Base-by-base conservation (phyloP, 208 protist genomes). In the Leishmania arabica region DNA sequence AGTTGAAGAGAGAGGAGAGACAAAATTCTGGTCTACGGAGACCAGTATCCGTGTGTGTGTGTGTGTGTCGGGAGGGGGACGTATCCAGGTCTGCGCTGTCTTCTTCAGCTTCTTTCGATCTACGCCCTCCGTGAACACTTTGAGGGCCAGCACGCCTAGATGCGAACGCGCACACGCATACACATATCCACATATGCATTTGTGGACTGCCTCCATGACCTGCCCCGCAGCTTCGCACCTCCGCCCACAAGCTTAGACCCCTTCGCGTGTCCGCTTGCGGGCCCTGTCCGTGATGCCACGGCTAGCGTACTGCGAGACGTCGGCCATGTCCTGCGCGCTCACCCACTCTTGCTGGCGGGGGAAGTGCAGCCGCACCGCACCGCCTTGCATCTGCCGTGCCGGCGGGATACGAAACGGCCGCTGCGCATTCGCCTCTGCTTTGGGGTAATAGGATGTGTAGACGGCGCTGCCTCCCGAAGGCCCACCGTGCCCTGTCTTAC, bases 311-410 rank as follows among this genome's bases (percentile, higher is more conserved):
- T 92, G 82, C n/a, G 81, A 78, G 15, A 93, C n/a, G 45, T 83
- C 76, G 17, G 90, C 88, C 86, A 92, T 92, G 69, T 96, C 91
- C 81, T 83, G 80, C 62, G 85, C 79, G 53, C 72, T 77, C 34
- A 94, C 75, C 93, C 93, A 96, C 81, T 93, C 85, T 79, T 90
- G 75, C 27, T 85, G 79, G 17, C 79, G 79, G 7, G 90, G 90
- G 70, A 96, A 96, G 82, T 84, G 89, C 66, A 76, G 79, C 45
- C 89, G 85, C 73, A 88, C 84, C 71, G 86, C 80, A 24, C 83
- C 84, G 31, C 83, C 87, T 9, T 79, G 62, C 31, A 85, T 79
- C 80, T 89, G 81, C 70, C 60, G 54, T 7, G 89, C 85, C 2
- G 88, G 84, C 6, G 89, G 85, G 21, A 93, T 88, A 75, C 92